phyloP scores from a whole-genome alignment of 768 basidiomycete genomes.

The Termitomyces eurrhizus region DNA sequence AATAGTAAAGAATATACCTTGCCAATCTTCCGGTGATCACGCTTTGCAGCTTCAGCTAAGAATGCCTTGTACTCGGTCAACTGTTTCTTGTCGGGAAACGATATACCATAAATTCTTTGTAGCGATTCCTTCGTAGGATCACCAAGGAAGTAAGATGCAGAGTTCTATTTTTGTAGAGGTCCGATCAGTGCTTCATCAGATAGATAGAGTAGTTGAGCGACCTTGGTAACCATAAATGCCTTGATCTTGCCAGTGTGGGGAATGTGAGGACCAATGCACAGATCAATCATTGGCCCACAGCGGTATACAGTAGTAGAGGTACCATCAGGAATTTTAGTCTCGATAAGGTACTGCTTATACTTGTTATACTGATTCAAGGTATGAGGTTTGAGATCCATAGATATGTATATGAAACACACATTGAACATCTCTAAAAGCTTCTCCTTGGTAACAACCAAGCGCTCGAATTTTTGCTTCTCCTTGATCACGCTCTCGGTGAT shows the following conservation, averaged over 20 bases:
- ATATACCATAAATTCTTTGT: slow-evolving; percentile 96
- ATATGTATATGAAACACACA: slow-evolving; percentile 41
- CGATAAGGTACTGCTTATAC: slow-evolving; percentile 95
- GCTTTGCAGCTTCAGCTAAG: slow-evolving; percentile 95
- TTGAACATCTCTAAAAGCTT: slow-evolving; percentile 95
- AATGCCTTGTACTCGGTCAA: slow-evolving; percentile 92
- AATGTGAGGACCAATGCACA: slow-evolving; percentile 96
- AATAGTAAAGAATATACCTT: slow-evolving; percentile 40
- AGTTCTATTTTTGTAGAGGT: slow-evolving; percentile 54
- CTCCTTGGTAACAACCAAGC: slow-evolving; percentile 90
- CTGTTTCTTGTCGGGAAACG: slow-evolving; percentile 98
- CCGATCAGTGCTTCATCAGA: slow-evolving; percentile 1
- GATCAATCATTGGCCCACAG: slow-evolving; percentile 97
- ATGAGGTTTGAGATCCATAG: slow-evolving; percentile 1
- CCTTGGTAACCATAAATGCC: slow-evolving; percentile 95
- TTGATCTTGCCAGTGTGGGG: slow-evolving; percentile 98
- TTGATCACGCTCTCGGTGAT: slow-evolving; percentile 84
- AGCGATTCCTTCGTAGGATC: slow-evolving; percentile 90
- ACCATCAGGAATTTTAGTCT: slow-evolving; percentile 94
- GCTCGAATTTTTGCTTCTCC: slow-evolving; percentile 97
- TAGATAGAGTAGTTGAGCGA: slow-evolving; percentile 21
- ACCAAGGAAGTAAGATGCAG: slow-evolving; percentile 96
- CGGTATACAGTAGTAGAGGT: slow-evolving; percentile 97
- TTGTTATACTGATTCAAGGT: slow-evolving; percentile 81
- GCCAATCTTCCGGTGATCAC: slow-evolving; percentile 95